Conservation (phyloP, 495 filamentous ascomycete species). For the Astrothelium macrocarpum region DNA sequence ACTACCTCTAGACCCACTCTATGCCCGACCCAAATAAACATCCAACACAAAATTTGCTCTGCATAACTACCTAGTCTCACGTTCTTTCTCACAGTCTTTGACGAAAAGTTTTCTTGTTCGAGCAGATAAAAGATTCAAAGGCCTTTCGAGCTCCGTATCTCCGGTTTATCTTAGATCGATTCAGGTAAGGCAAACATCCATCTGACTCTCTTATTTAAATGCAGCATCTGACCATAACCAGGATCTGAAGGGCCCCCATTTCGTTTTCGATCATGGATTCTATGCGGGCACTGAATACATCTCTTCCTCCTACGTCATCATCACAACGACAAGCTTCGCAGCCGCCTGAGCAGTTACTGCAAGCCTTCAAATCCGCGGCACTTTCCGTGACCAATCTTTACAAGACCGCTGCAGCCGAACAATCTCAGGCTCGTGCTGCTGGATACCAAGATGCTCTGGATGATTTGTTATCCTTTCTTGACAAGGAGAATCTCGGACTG, state of each 20-base stretch:
- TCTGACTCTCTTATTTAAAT: not conserved
- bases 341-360: slow-evolving; percentile 68
- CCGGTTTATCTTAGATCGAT: not conserved
- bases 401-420: slow-evolving; percentile 71
- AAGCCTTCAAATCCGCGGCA: slow-evolving; percentile 84
- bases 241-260: not conserved
- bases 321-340: slow-evolving; percentile 45
- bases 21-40: not conserved
- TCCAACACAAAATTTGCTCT: not conserved
- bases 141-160: not conserved
- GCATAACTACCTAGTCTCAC: no score
- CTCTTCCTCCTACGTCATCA: slow-evolving; percentile 34
- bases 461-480: slow-evolving; percentile 74
- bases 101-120: not conserved
- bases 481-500: slow-evolving; percentile 66
- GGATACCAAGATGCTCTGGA: slow-evolving; percentile 95
- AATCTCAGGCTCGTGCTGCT: slow-evolving; percentile 59
- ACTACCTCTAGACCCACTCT: not conserved
- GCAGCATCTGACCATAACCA: not conserved
- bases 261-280: slow-evolving; percentile 49
- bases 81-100: not conserved
- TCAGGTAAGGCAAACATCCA: not conserved
- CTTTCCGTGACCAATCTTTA: slow-evolving; percentile 94
- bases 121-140: not conserved
- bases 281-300: slow-evolving; percentile 64